These are phyloP conservation scores for Aspergillus viridinutans DNA, from an alignment of 2,329 filamentous ascomycete species.

Conservation along the genomic window DNA sequence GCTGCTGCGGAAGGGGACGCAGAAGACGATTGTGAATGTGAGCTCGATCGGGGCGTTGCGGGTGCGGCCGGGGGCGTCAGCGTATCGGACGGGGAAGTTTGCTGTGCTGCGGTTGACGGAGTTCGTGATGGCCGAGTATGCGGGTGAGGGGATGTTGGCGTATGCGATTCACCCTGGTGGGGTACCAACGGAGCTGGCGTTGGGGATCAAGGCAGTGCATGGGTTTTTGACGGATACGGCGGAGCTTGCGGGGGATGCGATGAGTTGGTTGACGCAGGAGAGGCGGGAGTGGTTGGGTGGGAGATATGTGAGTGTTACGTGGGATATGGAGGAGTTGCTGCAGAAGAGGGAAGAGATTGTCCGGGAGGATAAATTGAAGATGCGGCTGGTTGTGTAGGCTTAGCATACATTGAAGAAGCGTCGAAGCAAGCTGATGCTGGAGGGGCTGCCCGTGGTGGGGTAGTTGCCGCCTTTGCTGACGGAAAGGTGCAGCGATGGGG, in stretches of 20 bases:
- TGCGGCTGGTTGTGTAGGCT: neutral
- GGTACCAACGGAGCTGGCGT: slow-evolving; percentile 9
- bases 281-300: slow-evolving; percentile 23
- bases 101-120: slow-evolving; percentile 27
- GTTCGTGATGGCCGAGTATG: neutral
- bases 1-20: slow-evolving; percentile 22
- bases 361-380: slow-evolving; percentile 19
- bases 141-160: slow-evolving; percentile 7
- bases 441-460: slow-evolving; percentile 49
- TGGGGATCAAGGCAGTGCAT: neutral
- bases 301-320: slow-evolving; percentile 18
- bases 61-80: slow-evolving; percentile 29
- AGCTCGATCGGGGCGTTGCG: slow-evolving; percentile 38
- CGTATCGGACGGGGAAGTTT: slow-evolving; percentile 33
- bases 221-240: neutral
- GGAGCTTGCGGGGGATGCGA: slow-evolving; percentile 21
- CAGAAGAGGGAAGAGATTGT: slow-evolving; percentile 20
- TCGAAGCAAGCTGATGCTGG: slow-evolving; percentile 15
- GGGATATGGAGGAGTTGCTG: slow-evolving; percentile 22
- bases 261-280: slow-evolving; percentile 21
- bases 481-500: slow-evolving; percentile 15
- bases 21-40: slow-evolving; percentile 30
- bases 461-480: slow-evolving; percentile 41
- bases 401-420: neutral
- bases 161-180: slow-evolving; percentile 12